Percentiles rank a stretch among this genome's conserved stretches.
Conservation (phyloP, 805 yeast genomes). For the Ogataea paradorogensis region DNA sequence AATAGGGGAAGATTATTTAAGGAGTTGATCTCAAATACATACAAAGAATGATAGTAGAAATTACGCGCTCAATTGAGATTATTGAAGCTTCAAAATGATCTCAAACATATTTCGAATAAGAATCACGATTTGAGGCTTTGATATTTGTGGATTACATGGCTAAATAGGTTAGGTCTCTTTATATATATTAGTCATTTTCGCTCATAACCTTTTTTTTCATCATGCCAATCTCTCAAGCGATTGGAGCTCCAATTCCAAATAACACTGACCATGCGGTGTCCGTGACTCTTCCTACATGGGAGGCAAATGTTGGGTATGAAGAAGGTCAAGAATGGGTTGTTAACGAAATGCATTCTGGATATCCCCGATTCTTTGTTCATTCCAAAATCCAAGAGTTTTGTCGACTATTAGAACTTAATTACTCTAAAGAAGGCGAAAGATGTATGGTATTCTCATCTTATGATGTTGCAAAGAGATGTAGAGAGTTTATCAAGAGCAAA, state of each 20-base stretch:
- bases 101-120: neutral
- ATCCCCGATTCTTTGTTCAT: slow-evolving; percentile 82
- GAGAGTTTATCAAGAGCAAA: slow-evolving; percentile 65
- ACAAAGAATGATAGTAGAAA: neutral
- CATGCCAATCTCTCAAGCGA: slow-evolving; percentile 36
- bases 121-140: too few relatives aligned
- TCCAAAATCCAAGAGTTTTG: slow-evolving; percentile 56
- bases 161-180: too few relatives aligned
- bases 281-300: slow-evolving; percentile 95
- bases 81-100: neutral
- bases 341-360: slow-evolving; percentile 75
- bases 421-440: slow-evolving; percentile 76
- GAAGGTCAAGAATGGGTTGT: slow-evolving; percentile 85
- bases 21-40: neutral
- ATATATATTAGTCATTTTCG: slow-evolving; percentile 2
- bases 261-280: slow-evolving; percentile 92
- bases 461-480: slow-evolving; percentile 76
- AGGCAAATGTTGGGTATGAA: slow-evolving; percentile 86
- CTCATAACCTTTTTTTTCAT: slow-evolving; percentile 10
- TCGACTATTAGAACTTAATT: slow-evolving; percentile 55
- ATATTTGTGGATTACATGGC: too few relatives aligned
- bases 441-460: slow-evolving; percentile 77
- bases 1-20: neutral
- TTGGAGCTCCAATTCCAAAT: slow-evolving; percentile 87
- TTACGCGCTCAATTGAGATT: neutral